phyloP scores from a whole-genome alignment of 2,329 filamentous ascomycete species.

The Aureobasidium musti region DNA sequence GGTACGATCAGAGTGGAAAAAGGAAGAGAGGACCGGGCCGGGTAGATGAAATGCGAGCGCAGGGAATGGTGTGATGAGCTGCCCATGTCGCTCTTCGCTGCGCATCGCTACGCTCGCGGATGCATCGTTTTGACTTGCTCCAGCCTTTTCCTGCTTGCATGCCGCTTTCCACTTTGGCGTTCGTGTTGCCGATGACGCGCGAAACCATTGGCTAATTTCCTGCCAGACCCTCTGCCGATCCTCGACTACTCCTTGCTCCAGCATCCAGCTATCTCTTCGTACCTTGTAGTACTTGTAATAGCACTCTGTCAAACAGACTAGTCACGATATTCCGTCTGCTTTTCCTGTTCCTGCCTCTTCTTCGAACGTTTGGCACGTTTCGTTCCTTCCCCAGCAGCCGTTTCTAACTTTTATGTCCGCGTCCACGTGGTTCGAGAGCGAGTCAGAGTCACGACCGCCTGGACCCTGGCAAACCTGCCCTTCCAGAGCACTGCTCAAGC shows the following conservation, averaged over 20 bases:
- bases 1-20: background rate
- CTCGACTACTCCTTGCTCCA: constrained; percentile 16
- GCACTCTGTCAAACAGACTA: constrained; percentile 5
- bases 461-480: constrained; percentile 9
- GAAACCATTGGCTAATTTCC: constrained; percentile 21
- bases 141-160: constrained; percentile 15
- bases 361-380: constrained; percentile 18
- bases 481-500: constrained; percentile 2
- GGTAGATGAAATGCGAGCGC: constrained; percentile 16
- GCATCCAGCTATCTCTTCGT: background rate
- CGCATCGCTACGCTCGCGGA: background rate
- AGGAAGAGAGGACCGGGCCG: constrained; percentile 1
- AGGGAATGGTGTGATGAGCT: constrained; percentile 5
- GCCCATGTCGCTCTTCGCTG: constrained; percentile 11
- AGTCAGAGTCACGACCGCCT: background rate
- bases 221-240: constrained; percentile 2
- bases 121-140: background rate
- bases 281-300: constrained; percentile 5
- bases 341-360: constrained; percentile 21
- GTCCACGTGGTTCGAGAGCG: constrained; percentile 4
- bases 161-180: constrained; percentile 17
- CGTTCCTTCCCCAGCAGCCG: constrained; percentile 24
- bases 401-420: constrained; percentile 10
- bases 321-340: background rate
- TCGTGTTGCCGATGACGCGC: constrained; percentile 22